Evolutionary conservation across 768 basidiomycete genomes (phyloP), one percentile per base, ranked within the genome.

Genomic region (Clavulina sp.): DNA sequence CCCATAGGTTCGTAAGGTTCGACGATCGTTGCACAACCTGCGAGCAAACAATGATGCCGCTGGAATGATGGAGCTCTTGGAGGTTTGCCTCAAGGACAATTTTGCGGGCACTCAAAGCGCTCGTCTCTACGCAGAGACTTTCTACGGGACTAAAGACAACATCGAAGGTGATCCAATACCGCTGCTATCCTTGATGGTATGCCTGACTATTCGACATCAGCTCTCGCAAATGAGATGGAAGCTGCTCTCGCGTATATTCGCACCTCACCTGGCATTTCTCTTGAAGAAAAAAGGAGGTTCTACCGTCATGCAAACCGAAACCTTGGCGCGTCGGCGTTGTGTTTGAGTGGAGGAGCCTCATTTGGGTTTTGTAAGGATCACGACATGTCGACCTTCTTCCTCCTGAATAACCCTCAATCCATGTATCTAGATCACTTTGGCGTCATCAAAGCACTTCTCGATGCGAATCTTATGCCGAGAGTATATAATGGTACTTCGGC

Each of bases 401-500:
- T n/a, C 21, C 16, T 21, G 16, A 6, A 6, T 33, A 26, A 19
- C 34, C 9, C 13, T 1, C 19, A 2, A 4, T 34, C 30, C 36
- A 28, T 16, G 21, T 30, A 57, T 54, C 48, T 59, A 88, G 81
- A 89, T 63, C 86, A 89, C 61, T 76, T 84, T 60, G 93, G 93
- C 5, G 85, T 96, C 19, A 78, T 92, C 44, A 85, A 84, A 60
- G 95, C 92, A 1, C 84, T 99, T 60, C 67, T 96, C 3, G 88
- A 97, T 58, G 79, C 82, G 6, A 74, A 77, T 18, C 68, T 95
- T 3, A 68, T 97, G 13, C 95, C 95, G 18, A 76, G 88, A 31
- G 92, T 99, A 3, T 78, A 97, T 53, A 85, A 92, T 6, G 93
- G 93, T 9, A 96, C 93, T 4, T 88, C 84, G 33, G 93, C 93